Evolutionary conservation across 345 rosid genomes (phyloP).

Genomic region (Boechera retrofracta): DNA sequence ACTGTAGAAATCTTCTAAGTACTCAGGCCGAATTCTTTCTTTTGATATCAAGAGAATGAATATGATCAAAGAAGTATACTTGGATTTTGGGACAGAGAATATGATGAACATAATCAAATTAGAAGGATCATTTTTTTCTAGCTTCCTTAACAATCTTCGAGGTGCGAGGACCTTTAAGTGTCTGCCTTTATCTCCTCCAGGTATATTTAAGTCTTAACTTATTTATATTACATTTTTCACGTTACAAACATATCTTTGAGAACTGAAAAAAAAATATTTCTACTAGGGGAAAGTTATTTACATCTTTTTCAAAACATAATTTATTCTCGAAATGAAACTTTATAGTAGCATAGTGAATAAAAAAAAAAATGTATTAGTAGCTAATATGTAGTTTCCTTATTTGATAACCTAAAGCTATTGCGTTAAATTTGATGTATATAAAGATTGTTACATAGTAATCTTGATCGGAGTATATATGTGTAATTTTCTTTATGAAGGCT

Average conservation of each 20-base stretch:
- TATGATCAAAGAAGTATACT: not conserved
- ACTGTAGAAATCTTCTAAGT: conserved; percentile 2
- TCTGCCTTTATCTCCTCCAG: conserved; percentile 23
- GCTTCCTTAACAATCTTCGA: conserved; percentile 10
- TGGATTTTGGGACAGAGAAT: not conserved
- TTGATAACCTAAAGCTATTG: not conserved
- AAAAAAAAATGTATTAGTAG: not conserved
- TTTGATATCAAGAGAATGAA: not conserved
- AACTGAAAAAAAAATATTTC: too few species aligned
- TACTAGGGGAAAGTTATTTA: not conserved
- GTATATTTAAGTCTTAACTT: not conserved
- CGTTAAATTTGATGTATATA: not conserved
- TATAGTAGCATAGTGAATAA: not conserved
- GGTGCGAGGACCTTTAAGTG: conserved; percentile 7
- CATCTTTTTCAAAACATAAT: not conserved
- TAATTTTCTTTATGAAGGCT: not conserved
- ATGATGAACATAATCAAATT: not conserved
- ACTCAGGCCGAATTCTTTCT: not conserved
- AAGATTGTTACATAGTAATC: not conserved
- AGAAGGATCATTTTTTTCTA: not conserved
- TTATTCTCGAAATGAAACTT: not conserved
- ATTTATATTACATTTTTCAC: not conserved
- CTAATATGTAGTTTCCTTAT: not conserved
- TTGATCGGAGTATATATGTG: not conserved
- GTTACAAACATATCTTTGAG: not conserved